Evolutionary conservation across 2,329 filamentous ascomycete genomes (phyloP).

Genomic region (Coccinonectria pachysandricola): DNA sequence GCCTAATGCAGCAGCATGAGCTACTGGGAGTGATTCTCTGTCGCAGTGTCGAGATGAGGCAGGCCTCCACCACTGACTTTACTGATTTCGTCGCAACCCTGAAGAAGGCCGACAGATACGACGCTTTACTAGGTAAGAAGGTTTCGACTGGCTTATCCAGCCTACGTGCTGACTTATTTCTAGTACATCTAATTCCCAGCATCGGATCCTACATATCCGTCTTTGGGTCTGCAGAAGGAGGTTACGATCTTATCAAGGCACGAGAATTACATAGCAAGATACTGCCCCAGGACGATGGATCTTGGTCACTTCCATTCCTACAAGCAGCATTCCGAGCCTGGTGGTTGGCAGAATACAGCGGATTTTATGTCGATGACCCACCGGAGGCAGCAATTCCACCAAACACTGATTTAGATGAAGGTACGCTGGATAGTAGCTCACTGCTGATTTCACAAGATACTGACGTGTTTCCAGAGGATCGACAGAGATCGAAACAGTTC

Average conservation of each 20-base stretch:
- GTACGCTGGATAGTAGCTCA: too few relatives aligned
- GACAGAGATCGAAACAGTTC: constrained; percentile 62
- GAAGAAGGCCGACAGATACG: constrained; percentile 65
- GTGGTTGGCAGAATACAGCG: constrained; percentile 92
- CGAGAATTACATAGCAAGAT: constrained; percentile 60
- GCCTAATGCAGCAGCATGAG: constrained; percentile 83
- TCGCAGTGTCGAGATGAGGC: constrained; percentile 66
- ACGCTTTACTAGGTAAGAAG: constrained; percentile 48
- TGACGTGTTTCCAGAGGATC: constrained; percentile 45
- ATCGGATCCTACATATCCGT: constrained; percentile 66
- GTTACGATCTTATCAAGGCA: constrained; percentile 56
- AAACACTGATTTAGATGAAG: constrained; percentile 53
- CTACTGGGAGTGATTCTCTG: constrained; percentile 71
- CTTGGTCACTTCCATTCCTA: constrained; percentile 65
- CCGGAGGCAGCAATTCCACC: constrained; percentile 44
- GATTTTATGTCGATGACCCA: constrained; percentile 70
- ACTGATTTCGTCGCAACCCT: constrained; percentile 57
- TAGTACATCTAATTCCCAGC: constrained; percentile 72
- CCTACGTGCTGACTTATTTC: constrained; percentile 3
- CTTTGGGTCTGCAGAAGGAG: constrained; percentile 69
- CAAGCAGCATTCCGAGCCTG: constrained; percentile 70
- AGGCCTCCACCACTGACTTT: constrained; percentile 63
- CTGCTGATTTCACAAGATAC: constrained; percentile 2
- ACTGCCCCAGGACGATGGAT: constrained; percentile 54
- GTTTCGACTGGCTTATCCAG: too few relatives aligned